Base-by-base conservation (phyloP, 148 eudicot genomes). In the Cornus kousa region DNA sequence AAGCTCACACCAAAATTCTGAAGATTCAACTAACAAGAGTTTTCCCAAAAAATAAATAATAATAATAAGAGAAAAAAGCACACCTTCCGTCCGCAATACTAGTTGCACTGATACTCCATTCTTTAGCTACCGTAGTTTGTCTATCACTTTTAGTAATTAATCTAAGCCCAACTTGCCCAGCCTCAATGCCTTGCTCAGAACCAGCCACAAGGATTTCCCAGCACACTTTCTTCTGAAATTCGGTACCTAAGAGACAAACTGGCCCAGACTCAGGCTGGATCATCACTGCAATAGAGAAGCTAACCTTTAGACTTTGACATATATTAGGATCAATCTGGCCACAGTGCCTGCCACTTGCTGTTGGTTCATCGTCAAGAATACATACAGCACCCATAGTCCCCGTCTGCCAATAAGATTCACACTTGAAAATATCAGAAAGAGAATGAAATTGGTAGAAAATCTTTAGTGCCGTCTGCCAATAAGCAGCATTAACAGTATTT, bases 141-240 rank as follows among this genome's bases (percentile, higher is more conserved):
- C 90, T 91, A 80, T 92, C 99, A 78, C 94, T 91, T 91, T 91
- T 94, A 13, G 93, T 91, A 80, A 94, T 94, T 55, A 94, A 77
- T 82, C 91, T 88, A 64, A 97, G 94, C 80, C 98, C 99, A 79
- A 97, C 99, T 85, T 97, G 99, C 71, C 99, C 99, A 62, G 99
- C 94, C 76, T 97, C 99, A 74, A 97, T 91, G 67, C 99, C 99
- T 90, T 97, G 99, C 75, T 97, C 99, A 69, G 99, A 86, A 43
- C 99, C 99, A 46, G 99, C 99, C 75, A 97, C 97, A 70, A 97
- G 85, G 80, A 97, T 87, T 89, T 97, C 99, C 98, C 91, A 94
- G 87, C 99, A 97, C 48, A 91, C 83, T 74, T 82, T 85, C 80
- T 89, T 93, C 87, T 94, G 91, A 74, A 91, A 94, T 81, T 97